These are phyloP conservation scores for Aurinia saxatilis DNA, from an alignment of 345 rosid genomes.

Conservation along the genomic window DNA sequence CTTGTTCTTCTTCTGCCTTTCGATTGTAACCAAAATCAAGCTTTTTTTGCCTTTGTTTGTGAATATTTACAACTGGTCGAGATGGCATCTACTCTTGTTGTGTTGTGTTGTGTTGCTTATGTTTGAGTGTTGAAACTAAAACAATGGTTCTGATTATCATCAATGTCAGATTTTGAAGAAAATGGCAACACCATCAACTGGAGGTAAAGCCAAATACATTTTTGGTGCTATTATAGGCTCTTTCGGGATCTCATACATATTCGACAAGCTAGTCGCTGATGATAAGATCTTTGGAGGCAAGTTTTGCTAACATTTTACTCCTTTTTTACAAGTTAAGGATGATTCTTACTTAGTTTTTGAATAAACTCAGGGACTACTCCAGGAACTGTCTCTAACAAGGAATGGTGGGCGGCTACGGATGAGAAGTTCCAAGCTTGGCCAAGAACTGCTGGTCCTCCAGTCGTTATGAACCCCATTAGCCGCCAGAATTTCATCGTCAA, in stretches of 20 bases:
- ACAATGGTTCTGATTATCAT: not conserved
- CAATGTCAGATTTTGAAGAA: not conserved
- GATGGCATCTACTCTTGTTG: not conserved
- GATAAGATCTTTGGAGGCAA: constrained; percentile 82
- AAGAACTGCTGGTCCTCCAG: constrained; percentile 90
- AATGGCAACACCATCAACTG: constrained; percentile 22
- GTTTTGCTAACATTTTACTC: not conserved
- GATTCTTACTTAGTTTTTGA: not conserved
- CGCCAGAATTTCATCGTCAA: constrained; percentile 90
- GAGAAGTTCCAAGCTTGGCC: constrained; percentile 97
- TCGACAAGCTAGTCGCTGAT: constrained; percentile 50
- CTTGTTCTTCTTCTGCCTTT: too few relatives aligned
- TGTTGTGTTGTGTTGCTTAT: not conserved
- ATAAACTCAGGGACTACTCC: constrained; percentile 67
- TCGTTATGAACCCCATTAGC: constrained; percentile 88
- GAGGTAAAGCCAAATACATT: constrained; percentile 43
- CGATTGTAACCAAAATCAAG: too few relatives aligned
- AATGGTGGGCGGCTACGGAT: constrained; percentile 85
- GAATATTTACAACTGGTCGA: not conserved
- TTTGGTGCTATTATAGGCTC: constrained; percentile 50
- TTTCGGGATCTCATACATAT: constrained; percentile 53
- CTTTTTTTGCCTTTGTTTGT: too few relatives aligned
- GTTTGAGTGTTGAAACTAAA: not conserved
- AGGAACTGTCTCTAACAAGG: constrained; percentile 53
- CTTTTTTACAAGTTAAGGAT: not conserved